Percentiles rank a stretch among this genome's conserved stretches.
phyloP scores from a whole-genome alignment of 257 asterid species.

The Gynochthodes officinalis region DNA sequence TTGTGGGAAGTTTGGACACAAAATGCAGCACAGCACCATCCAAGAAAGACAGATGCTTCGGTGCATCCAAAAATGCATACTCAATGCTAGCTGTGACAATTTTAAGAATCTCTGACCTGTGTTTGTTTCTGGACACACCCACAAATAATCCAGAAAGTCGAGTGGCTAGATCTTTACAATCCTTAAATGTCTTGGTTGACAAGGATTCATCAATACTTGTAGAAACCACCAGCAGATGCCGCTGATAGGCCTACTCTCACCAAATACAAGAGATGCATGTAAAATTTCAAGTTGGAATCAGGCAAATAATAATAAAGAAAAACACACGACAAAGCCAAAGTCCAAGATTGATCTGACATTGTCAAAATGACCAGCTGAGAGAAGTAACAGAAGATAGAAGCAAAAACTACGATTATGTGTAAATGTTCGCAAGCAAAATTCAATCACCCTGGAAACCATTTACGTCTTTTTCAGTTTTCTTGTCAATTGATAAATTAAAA shows the following conservation, averaged over 20 bases:
- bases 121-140: slow-evolving; percentile 82
- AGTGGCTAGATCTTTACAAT: slow-evolving; percentile 80
- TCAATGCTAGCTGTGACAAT: slow-evolving; percentile 71
- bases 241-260: slow-evolving; percentile 59
- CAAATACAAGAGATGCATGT: slow-evolving; percentile 11
- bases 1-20: slow-evolving; percentile 73
- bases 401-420: not conserved
- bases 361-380: not conserved
- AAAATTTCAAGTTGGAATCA: not conserved
- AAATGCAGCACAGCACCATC: slow-evolving; percentile 77
- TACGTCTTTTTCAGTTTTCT: not conserved
- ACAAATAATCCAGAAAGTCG: slow-evolving; percentile 74
- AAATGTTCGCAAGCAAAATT: not conserved
- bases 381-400: not conserved
- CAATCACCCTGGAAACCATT: not conserved
- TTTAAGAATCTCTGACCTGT: slow-evolving; percentile 59
- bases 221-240: slow-evolving; percentile 49
- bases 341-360: not conserved
- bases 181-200: slow-evolving; percentile 61
- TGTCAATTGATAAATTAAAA: not conserved
- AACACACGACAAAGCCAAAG: too few relatives aligned
- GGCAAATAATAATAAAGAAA: not conserved
- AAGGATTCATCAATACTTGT: slow-evolving; percentile 42
- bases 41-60: slow-evolving; percentile 81
- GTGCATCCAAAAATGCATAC: slow-evolving; percentile 79